A percentile compares a stretch with the other conserved stretches of the same genome.
These are phyloP conservation scores for Harringtonia lauricola DNA, from an alignment of 2,329 filamentous ascomycete genomes.

Conservation along the genomic window DNA sequence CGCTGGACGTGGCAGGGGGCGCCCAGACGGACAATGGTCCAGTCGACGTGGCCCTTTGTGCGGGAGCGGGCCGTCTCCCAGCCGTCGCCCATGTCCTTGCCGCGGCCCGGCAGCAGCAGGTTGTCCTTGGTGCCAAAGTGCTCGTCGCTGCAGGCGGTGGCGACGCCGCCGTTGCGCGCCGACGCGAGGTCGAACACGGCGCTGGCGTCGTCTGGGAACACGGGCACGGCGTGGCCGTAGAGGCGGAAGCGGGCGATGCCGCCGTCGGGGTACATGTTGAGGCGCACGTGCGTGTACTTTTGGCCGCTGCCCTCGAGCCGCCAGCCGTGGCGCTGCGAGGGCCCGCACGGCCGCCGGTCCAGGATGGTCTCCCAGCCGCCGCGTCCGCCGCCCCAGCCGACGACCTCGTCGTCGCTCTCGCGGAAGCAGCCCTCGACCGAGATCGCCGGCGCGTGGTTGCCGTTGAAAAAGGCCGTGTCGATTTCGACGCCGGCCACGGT, in stretches of 20 bases:
- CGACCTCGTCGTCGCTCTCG: conserved; percentile 44
- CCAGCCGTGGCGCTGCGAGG: conserved; percentile 65
- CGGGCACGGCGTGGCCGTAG: conserved; percentile 64
- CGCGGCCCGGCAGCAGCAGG: conserved; percentile 32
- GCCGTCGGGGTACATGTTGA: conserved; percentile 80
- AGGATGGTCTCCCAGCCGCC: conserved; percentile 65
- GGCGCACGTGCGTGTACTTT: conserved; percentile 66
- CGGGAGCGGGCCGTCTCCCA: conserved; percentile 76
- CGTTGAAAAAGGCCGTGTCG: conserved; percentile 72
- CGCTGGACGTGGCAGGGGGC: conserved; percentile 52
- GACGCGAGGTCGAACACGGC: conserved; percentile 66
- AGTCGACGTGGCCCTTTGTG: conserved; percentile 62
- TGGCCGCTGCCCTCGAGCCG: conserved; percentile 48
- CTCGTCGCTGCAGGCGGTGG: conserved; percentile 67
- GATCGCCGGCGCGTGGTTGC: conserved; percentile 71
- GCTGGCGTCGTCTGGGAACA: conserved; percentile 56
- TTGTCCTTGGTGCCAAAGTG: conserved; percentile 61
- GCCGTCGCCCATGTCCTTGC: conserved; percentile 75
- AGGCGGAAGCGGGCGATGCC: conserved; percentile 73
- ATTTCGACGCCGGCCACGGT: conserved; percentile 65
- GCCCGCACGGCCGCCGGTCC: conserved; percentile 58
- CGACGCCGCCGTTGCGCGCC: conserved; percentile 68
- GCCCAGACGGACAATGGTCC: conserved; percentile 68
- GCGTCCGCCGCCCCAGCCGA: conserved; percentile 45
- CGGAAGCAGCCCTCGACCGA: conserved; percentile 68